These are phyloP conservation scores for Zymoseptoria brevis DNA, from an alignment of 2,329 filamentous ascomycete genomes.

Conservation along the genomic window DNA sequence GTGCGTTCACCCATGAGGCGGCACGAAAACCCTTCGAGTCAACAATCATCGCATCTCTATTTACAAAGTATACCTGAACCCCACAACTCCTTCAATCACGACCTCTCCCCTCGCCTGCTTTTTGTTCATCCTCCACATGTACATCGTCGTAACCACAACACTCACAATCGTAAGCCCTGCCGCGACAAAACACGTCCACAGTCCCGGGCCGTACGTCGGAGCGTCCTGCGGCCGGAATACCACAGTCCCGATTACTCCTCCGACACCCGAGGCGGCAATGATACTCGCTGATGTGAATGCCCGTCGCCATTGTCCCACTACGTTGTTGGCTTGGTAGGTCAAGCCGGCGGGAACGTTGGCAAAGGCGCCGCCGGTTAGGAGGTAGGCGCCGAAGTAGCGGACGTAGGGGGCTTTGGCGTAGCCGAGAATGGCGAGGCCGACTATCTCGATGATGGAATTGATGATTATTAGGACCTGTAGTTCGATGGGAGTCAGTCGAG, in stretches of 20 bases:
- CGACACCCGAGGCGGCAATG: conserved; percentile 64
- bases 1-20: no score
- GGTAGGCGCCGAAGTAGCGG: conserved; percentile 67
- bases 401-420: conserved; percentile 50
- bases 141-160: conserved; percentile 3
- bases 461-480: conserved; percentile 44
- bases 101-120: conserved; percentile 6
- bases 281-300: conserved; percentile 28
- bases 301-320: conserved; percentile 28
- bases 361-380: conserved; percentile 65
- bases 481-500: not conserved
- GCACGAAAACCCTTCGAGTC: no score
- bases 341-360: conserved; percentile 64
- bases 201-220: conserved; percentile 4
- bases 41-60: no score
- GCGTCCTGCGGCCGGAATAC: conserved; percentile 50
- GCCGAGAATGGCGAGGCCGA: conserved; percentile 66
- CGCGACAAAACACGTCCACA: conserved; percentile 4
- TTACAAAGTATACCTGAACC: conserved; percentile 5
- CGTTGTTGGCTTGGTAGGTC: conserved; percentile 75
- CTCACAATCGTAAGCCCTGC: conserved; percentile 5
- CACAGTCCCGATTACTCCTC: conserved; percentile 65
- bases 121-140: conserved; percentile 5
- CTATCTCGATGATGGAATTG: conserved; percentile 55
- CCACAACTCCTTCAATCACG: conserved; percentile 6